A percentile compares a stretch with the other conserved stretches of the same genome.
These are phyloP conservation scores for Areca catechu DNA, from an alignment of 176 grass and related monocot genomes.

Conservation along the genomic window DNA sequence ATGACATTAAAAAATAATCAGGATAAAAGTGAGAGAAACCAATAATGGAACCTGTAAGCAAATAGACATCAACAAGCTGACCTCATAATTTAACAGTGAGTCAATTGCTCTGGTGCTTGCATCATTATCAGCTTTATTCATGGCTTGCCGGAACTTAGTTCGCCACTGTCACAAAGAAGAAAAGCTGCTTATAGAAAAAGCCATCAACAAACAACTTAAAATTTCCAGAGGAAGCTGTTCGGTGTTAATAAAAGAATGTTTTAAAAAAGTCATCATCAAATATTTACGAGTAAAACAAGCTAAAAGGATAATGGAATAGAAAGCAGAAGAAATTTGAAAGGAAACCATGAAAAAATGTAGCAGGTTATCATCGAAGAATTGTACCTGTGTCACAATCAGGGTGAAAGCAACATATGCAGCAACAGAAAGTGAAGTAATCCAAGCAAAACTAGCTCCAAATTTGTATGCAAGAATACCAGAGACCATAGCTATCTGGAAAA, in stretches of 20 bases:
- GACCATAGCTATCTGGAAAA: slow-evolving; percentile 85
- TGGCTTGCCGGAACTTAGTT: slow-evolving; percentile 82
- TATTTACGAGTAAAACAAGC: neutral
- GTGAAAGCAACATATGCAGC: slow-evolving; percentile 92
- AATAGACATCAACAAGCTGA: slow-evolving; percentile 29
- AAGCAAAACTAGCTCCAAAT: slow-evolving; percentile 92
- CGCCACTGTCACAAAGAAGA: slow-evolving; percentile 61
- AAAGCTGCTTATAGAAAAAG: neutral
- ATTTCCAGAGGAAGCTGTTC: no score
- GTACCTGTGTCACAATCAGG: slow-evolving; percentile 87
- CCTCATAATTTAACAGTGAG: slow-evolving; percentile 96
- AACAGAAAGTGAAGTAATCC: slow-evolving; percentile 97
- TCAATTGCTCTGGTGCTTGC: slow-evolving; percentile 87
- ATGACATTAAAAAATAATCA: slow-evolving; percentile 18
- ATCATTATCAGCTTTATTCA: slow-evolving; percentile 99
- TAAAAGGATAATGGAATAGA: no score
- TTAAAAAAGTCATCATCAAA: neutral
- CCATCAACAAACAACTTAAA: neutral
- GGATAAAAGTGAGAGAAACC: slow-evolving; percentile 11
- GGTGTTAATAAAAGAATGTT: neutral
- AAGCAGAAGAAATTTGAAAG: no score
- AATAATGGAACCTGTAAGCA: slow-evolving; percentile 1
- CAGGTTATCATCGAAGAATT: slow-evolving; percentile 4
- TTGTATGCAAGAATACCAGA: slow-evolving; percentile 93
- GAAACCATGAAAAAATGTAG: no score